These are phyloP conservation scores for Pestalotiopsis fici DNA, from an alignment of 2,329 filamentous ascomycete genomes.

Conservation along the genomic window DNA sequence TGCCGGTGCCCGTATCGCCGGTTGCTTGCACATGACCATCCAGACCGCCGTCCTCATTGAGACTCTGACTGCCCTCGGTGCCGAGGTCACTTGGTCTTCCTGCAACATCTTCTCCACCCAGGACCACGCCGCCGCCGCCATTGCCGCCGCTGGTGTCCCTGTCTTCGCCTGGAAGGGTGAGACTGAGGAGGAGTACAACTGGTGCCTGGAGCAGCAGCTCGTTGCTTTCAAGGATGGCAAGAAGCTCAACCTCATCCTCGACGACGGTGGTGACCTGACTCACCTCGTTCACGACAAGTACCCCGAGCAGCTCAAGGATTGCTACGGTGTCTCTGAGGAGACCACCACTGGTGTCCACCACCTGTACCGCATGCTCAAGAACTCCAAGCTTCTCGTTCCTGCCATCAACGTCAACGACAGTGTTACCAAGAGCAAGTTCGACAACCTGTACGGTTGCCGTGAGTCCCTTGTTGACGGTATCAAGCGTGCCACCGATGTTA, in stretches of 20 bases:
- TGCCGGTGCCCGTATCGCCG: slow-evolving; percentile 91
- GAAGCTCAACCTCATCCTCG: slow-evolving; percentile 97
- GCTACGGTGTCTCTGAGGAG: slow-evolving; percentile 98
- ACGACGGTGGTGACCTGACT: slow-evolving; percentile 97
- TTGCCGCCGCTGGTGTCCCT: slow-evolving; percentile 89
- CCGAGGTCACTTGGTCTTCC: slow-evolving; percentile 97
- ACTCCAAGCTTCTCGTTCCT: slow-evolving; percentile 84
- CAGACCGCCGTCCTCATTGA: slow-evolving; percentile 99
- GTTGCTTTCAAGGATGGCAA: slow-evolving; percentile 94
- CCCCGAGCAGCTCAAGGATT: slow-evolving; percentile 96
- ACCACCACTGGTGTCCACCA: slow-evolving; percentile 99
- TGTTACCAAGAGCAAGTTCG: slow-evolving; percentile 99
- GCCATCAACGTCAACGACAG: slow-evolving; percentile 99
- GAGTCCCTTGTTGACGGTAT: slow-evolving; percentile 99
- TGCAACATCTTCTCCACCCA: slow-evolving; percentile 99
- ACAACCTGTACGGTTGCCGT: slow-evolving; percentile 99
- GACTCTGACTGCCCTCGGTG: slow-evolving; percentile 91
- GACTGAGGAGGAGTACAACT: slow-evolving; percentile 99
- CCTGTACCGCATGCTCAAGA: slow-evolving; percentile 97
- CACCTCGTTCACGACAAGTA: slow-evolving; percentile 97
- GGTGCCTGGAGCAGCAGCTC: slow-evolving; percentile 99
- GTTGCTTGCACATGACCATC: slow-evolving; percentile 99
- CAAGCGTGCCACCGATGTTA: slow-evolving; percentile 99
- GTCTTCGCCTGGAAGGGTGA: slow-evolving; percentile 83
- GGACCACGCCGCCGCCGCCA: slow-evolving; percentile 96